Evolutionary conservation across 768 basidiomycete species (phyloP), one percentile per base, ranked within the genome.

Genomic region (Termitomyces sp.): DNA sequence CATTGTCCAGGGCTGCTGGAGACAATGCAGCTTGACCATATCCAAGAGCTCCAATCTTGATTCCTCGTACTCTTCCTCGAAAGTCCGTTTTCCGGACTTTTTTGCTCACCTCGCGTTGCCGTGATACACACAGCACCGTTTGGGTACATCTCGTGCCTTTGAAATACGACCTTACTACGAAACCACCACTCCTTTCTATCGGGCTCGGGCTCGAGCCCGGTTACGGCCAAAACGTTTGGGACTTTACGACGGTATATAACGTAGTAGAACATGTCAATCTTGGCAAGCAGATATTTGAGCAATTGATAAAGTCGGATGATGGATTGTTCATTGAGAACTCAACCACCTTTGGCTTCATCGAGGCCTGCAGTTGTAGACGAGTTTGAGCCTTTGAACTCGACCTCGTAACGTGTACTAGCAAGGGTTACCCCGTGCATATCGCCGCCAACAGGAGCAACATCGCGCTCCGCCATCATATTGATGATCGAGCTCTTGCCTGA

Each of bases 401-500:
- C 65, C 2, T 56, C 38, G 58, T 79, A 72, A 4, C 63, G 57
- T 8, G 62, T 63, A 46, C 65, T 71, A 5, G 68, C 52, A 62
- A 80, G 72, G 1, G 81, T 81, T 60, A 72, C 76, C 0, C 77
- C 75, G 0, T 65, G 56, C 0, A 74, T 70, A 8, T 70, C 65
- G 56, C 70, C 73, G 5, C 76, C 77, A 20, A 72, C 70, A 0
- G 57, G 55, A 36, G 77, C 77, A 32, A 68, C 50, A 0, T 68
- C 56, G 2, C 49, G 20, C 32, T 70, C 69, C 57, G 68, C 68
- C 49, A 81, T 65, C 72, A 79, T 72, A 66, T 79, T 78, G 56
- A 81, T 66, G 58, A 79, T 66, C n/a, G 75, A 78, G 66, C 79
- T 77, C 62, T 81, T 80, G 60, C 71, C 72, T 12, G 63, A 59